Conservation (phyloP, 1,139 yeast genomes). For the Yamadazyma mexicana region DNA sequence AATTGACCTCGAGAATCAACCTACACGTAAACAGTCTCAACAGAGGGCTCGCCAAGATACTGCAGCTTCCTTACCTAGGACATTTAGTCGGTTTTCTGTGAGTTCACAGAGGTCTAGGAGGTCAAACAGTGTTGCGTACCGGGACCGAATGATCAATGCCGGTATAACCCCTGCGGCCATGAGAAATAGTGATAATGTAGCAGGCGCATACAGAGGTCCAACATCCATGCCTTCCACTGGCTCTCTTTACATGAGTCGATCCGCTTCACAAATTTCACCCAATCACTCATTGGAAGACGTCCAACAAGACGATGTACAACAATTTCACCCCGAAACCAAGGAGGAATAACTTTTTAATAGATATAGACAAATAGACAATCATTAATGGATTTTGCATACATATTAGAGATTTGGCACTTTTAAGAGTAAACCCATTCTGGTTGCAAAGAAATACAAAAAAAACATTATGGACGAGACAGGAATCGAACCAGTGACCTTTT, state of each 20-base stretch:
- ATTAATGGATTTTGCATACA: too few species aligned
- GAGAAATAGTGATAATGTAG: constrained; percentile 19
- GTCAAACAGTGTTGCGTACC: constrained; percentile 13
- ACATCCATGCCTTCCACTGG: not conserved
- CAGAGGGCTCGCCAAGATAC: constrained; percentile 2
- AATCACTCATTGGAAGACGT: constrained; percentile 2
- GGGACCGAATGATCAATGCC: constrained; percentile 17
- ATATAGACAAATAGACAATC: not conserved
- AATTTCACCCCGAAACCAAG: not conserved
- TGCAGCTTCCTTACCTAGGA: constrained; percentile 1
- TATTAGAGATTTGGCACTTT: too few species aligned
- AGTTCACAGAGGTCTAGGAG: constrained; percentile 13
- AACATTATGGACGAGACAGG: constrained; percentile 58
- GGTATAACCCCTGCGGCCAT: constrained; percentile 18
- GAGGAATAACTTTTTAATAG: not conserved
- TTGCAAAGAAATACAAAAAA: constrained; percentile 15
- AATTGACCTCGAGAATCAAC: constrained; percentile 10
- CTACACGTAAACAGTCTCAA: too few species aligned
- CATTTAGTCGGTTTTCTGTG: constrained; percentile 12
- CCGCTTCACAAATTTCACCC: constrained; percentile 4
- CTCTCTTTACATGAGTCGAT: not conserved
- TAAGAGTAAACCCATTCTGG: not conserved
- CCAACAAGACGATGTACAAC: not conserved
- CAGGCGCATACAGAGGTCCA: constrained; percentile 13
- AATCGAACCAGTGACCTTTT: constrained; percentile 67